Evolutionary conservation across 2,329 filamentous ascomycete genomes (phyloP).

Genomic region (Colletotrichum sp.): DNA sequence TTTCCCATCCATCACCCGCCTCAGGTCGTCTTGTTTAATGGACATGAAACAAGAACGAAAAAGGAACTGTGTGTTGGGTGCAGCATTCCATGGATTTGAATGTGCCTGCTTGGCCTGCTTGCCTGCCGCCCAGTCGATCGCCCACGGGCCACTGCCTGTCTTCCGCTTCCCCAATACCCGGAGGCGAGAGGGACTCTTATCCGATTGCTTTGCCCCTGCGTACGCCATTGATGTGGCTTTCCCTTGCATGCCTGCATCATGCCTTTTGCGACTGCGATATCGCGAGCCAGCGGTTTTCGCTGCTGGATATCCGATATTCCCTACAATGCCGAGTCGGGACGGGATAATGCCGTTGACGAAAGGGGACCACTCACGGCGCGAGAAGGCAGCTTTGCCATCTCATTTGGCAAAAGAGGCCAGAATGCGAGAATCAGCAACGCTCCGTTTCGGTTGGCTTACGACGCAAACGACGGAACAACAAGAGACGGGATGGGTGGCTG

Average conservation of each 20-base stretch:
- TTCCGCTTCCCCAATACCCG: neutral
- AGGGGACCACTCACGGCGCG: constrained; percentile 5
- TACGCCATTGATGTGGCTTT: neutral
- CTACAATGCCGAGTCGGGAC: neutral
- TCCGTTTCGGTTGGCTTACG: constrained; percentile 8
- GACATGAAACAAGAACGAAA: constrained; percentile 2
- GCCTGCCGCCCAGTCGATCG: neutral
- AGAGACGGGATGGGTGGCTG: neutral
- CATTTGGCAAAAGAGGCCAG: neutral
- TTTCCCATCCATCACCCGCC: neutral
- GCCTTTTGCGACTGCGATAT: neutral
- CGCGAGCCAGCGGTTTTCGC: neutral
- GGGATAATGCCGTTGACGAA: neutral
- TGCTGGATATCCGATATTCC: neutral
- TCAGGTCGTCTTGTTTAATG: constrained; percentile 3
- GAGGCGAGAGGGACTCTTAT: neutral
- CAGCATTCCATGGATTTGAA: neutral
- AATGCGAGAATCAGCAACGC: neutral
- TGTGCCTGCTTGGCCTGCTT: neutral
- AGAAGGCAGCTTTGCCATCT: neutral
- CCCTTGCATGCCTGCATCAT: neutral
- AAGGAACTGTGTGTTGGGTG: neutral
- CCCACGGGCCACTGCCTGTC: neutral
- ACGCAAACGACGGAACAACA: neutral
- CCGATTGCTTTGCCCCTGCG: neutral